phyloP scores from a whole-genome alignment of 768 basidiomycete genomes.

The Leccinum fibrillosum region DNA sequence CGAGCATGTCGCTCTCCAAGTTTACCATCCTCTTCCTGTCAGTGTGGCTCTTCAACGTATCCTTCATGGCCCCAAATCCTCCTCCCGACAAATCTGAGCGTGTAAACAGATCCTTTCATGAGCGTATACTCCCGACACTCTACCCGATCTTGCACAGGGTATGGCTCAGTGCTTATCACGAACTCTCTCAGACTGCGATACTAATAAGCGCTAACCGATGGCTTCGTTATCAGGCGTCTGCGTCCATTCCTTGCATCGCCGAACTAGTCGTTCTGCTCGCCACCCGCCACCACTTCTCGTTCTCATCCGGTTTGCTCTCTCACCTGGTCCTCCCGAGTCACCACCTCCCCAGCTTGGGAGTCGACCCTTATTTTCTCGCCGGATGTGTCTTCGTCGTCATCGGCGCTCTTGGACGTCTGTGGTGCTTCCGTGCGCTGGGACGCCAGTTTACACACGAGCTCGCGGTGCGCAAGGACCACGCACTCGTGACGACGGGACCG shows the following conservation, averaged over 20 bases:
- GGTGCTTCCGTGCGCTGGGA: slow-evolving; percentile 35
- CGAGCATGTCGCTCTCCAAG: slow-evolving; percentile 21
- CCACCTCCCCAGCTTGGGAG: slow-evolving; percentile 16
- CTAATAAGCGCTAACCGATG: slow-evolving; percentile 1
- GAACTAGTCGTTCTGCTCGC: slow-evolving; percentile 24
- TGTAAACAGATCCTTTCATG: slow-evolving; percentile 19
- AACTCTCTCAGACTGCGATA: neutral
- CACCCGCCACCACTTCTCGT: slow-evolving; percentile 8
- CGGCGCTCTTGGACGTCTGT: slow-evolving; percentile 35
- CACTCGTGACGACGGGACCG: slow-evolving; percentile 33
- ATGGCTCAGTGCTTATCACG: neutral
- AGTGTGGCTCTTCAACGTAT: slow-evolving; percentile 27
- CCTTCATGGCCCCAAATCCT: slow-evolving; percentile 21
- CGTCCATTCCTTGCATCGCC: slow-evolving; percentile 29
- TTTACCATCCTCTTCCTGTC: slow-evolving; percentile 22
- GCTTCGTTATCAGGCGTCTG: slow-evolving; percentile 16
- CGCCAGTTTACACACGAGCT: slow-evolving; percentile 36
- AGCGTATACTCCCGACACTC: slow-evolving; percentile 18
- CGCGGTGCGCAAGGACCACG: slow-evolving; percentile 27
- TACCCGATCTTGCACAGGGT: slow-evolving; percentile 26
- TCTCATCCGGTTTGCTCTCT: slow-evolving; percentile 23
- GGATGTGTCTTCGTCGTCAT: slow-evolving; percentile 26
- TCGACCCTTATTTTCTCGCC: slow-evolving; percentile 27
- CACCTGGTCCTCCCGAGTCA: slow-evolving; percentile 15
- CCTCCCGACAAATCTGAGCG: slow-evolving; percentile 22